Conservation (phyloP, 1,284 basidiomycete genomes). For the Erythrobasidium hasegawianum region DNA sequence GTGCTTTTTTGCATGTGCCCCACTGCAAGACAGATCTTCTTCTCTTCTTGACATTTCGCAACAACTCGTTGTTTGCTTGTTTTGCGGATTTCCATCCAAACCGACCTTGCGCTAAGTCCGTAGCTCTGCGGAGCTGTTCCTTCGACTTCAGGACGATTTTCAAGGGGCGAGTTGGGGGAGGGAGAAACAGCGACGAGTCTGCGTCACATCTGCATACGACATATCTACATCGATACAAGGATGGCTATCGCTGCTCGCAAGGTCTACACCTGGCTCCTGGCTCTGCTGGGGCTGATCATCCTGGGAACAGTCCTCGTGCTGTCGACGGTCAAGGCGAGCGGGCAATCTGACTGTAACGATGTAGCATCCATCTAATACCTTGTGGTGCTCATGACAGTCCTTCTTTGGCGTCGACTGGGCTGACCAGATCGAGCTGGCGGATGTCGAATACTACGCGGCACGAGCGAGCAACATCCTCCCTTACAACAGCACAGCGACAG, state of each 20-base stretch:
- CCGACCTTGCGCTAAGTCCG: too few species aligned
- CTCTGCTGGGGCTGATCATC: constrained; percentile 77
- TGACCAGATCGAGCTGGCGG: constrained; percentile 73
- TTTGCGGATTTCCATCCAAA: too few species aligned
- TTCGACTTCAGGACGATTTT: too few species aligned
- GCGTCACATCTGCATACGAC: too few species aligned
- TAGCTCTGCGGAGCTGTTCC: too few species aligned
- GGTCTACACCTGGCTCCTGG: constrained; percentile 54
- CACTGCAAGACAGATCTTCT: too few species aligned
- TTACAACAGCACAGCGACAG: constrained; percentile 1
- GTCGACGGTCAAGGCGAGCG: constrained; percentile 73
- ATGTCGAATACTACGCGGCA: constrained; percentile 54
- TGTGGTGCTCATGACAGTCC: too few species aligned
- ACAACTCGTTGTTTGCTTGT: too few species aligned
- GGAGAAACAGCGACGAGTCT: neutral
- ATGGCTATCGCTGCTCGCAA: neutral
- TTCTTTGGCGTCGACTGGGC: constrained; percentile 78
- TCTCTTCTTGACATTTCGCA: too few species aligned
- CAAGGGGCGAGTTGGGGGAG: neutral
- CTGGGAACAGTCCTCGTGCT: constrained; percentile 88
- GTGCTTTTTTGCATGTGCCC: too few species aligned
- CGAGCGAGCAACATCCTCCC: constrained; percentile 11
- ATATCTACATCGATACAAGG: neutral
- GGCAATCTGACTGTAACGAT: too few species aligned
- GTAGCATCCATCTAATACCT: too few species aligned